Conservation (phyloP, 2,329 filamentous ascomycete species). For the Colletotrichum spinosum region DNA sequence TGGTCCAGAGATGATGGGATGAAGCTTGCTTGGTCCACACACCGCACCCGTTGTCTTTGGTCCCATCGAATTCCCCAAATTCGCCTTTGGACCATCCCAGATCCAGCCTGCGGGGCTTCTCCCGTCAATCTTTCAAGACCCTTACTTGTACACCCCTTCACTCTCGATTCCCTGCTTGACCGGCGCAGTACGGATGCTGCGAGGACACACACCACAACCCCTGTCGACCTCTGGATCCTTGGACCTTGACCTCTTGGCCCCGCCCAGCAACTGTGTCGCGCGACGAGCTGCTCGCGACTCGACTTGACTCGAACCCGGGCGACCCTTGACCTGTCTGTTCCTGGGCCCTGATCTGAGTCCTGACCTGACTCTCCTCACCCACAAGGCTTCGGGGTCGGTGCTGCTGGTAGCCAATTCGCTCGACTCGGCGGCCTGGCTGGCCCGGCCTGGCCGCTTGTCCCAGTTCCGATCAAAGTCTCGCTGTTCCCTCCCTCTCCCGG, state of each 20-base stretch:
- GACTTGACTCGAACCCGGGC: constrained; percentile 24
- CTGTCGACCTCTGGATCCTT: constrained; percentile 24
- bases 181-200: constrained; percentile 6
- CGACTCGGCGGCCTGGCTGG: constrained; percentile 11
- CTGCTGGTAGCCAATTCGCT: constrained; percentile 15
- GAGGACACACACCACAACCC: constrained; percentile 4
- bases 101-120: constrained; percentile 12
- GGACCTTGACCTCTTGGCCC: constrained; percentile 25
- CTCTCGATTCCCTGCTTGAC: background rate
- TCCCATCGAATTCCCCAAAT: constrained; percentile 26
- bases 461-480: constrained; percentile 37
- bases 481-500: constrained; percentile 33
- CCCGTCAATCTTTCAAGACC: constrained; percentile 22
- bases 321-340: constrained; percentile 22
- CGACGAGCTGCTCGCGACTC: constrained; percentile 21
- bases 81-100: constrained; percentile 22
- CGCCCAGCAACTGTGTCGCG: constrained; percentile 25
- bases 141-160: constrained; percentile 8
- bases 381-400: constrained; percentile 13
- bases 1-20: background rate
- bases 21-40: constrained; percentile 2
- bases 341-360: constrained; percentile 6
- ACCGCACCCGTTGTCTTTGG: constrained; percentile 15
- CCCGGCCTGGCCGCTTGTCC: constrained; percentile 30
- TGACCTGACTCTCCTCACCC: constrained; percentile 14